Evolutionary conservation across 495 filamentous ascomycete genomes (phyloP), one percentile per base, ranked within the genome.

Genomic region (Annulohypoxylon moriforme): DNA sequence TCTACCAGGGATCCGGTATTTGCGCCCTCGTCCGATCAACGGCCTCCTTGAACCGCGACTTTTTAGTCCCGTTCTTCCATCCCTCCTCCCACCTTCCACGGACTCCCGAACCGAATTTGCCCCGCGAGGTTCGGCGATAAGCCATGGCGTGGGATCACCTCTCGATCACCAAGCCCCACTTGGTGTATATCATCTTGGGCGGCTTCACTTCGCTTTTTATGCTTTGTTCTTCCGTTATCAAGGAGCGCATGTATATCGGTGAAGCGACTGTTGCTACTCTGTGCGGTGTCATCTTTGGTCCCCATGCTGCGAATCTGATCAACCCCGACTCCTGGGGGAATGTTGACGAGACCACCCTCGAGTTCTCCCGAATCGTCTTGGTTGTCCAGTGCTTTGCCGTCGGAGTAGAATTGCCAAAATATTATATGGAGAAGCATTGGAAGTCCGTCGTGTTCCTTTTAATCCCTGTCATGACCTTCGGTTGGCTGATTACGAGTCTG

Each of bases 381-480:
- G 96, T 98, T 60, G 96, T 99, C 38, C 96, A 99, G 85, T 99
- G 96, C 85, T 99, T 99, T 79, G 96, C 96, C 81, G 93, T 99
- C 64, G 96, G 96, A 24, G 96, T 99, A 84, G 96, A 99, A 81
- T 87, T 99, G 86, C 96, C 96, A 53, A 95, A 95, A 81, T 89
- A 88, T 77, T 99, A 98, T 81, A 98, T 99, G 96, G 95, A 98
- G 75, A 90, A 89, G 67, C 96, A 99, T 80, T 99, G 96, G 96
- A 91, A 89, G 76, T 98, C 95, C 4, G 95, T 99, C 65, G 81
- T 90, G 2, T 88, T 97, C 71, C 81, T 99, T 67, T 86, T 99
- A 27, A 82, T 98, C 27, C 96, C 96, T 4, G 96, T 98, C 77
- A 99, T 99, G 96, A 94, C 94, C 2, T 97, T 90, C 77, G 96